These are phyloP conservation scores for Hymenochaete sp. DNA, from an alignment of 1,284 basidiomycete species.

Conservation along the genomic window DNA sequence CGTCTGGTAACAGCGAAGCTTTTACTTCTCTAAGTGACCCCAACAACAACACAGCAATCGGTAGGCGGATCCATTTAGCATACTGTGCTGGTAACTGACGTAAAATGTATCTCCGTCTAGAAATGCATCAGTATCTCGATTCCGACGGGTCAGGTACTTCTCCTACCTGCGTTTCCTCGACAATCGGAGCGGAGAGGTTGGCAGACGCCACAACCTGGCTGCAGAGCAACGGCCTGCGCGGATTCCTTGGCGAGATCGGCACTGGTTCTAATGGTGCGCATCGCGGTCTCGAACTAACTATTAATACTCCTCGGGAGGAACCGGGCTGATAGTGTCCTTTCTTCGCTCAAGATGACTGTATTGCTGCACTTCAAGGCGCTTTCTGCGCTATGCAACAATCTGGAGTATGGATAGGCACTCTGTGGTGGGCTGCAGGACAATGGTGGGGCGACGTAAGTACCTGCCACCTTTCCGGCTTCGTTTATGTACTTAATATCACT, in stretches of 20 bases:
- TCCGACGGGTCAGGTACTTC: conserved; percentile 54
- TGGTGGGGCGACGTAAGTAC: conserved; percentile 51
- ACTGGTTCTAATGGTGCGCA: conserved; percentile 42
- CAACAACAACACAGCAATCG: conserved; percentile 51
- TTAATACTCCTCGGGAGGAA: not conserved
- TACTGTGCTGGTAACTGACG: not conserved
- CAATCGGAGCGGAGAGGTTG: conserved; percentile 50
- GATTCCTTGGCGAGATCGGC: conserved; percentile 58
- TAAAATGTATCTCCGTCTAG: conserved; percentile 23
- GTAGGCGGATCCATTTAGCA: conserved; percentile 24
- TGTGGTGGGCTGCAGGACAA: conserved; percentile 55
- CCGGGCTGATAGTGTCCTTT: not conserved
- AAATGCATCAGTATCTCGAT: conserved; percentile 68
- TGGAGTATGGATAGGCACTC: conserved; percentile 48
- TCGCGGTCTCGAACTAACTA: not conserved
- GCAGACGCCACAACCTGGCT: conserved; percentile 50
- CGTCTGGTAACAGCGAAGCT: conserved; percentile 46
- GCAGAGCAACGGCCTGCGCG: conserved; percentile 48
- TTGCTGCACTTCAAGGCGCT: conserved; percentile 46
- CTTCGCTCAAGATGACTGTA: conserved; percentile 29
- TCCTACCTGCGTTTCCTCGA: conserved; percentile 45
- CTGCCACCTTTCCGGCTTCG: conserved; percentile 1
- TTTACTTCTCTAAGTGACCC: conserved; percentile 49
- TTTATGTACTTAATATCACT: conserved; percentile 13
- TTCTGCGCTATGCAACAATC: conserved; percentile 51